Conservation (phyloP, 116 monocot genomes). For the Papilionanthe hybrid region DNA sequence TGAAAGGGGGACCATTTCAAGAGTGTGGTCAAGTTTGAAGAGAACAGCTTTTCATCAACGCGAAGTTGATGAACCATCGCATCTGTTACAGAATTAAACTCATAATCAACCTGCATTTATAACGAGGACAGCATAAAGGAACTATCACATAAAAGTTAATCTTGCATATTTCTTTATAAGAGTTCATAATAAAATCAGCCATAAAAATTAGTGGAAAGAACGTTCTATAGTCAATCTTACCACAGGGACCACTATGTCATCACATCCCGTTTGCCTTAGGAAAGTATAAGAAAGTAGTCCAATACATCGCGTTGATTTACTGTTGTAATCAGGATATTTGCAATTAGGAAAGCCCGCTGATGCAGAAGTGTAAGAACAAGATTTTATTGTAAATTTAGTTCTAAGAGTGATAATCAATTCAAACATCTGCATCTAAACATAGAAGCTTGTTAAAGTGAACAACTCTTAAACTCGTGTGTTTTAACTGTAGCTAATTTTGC, state of each 20-base stretch:
- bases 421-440: background rate
- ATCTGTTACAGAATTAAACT: conserved; percentile 24
- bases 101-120: conserved; percentile 48
- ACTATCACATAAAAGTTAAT: conserved; percentile 3
- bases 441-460: background rate
- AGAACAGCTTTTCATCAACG: conserved; percentile 29
- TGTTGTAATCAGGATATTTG: conserved; percentile 7
- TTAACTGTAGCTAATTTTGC: no score
- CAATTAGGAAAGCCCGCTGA: background rate
- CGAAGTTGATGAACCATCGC: conserved; percentile 17
- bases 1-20: conserved; percentile 57
- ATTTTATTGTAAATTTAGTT: background rate
- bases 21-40: conserved; percentile 36
- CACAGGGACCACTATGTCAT: conserved; percentile 46
- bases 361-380: background rate
- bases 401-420: background rate
- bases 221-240: conserved; percentile 18
- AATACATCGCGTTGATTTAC: conserved; percentile 34
- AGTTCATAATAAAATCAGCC: background rate
- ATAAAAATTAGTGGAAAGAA: background rate
- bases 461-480: no score
- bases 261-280: conserved; percentile 20
- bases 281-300: conserved; percentile 59
- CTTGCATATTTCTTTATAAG: background rate
- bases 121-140: background rate